Evolutionary conservation across 176 grass and related monocot genomes (phyloP).

Genomic region (Oryza punctata): DNA sequence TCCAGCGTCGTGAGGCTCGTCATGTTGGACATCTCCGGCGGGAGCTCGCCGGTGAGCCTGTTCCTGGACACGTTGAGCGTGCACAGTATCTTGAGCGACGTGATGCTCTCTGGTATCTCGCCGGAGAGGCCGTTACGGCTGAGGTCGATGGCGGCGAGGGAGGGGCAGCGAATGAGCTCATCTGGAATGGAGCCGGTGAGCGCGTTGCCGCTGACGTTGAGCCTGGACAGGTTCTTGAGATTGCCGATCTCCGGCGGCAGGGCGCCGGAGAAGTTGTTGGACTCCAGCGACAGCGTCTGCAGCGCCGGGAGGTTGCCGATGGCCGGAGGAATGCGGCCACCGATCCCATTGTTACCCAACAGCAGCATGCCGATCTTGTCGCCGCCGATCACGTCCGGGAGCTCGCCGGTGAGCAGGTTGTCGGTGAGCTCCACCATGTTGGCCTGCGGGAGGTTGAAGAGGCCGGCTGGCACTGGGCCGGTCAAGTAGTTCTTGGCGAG

Average conservation of each 20-base stretch:
- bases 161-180: constrained; percentile 53
- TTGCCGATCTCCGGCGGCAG: constrained; percentile 64
- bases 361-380: constrained; percentile 45
- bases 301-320: constrained; percentile 70
- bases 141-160: constrained; percentile 60
- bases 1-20: constrained; percentile 84
- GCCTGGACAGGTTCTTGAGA: constrained; percentile 53
- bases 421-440: constrained; percentile 80
- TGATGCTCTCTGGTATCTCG: constrained; percentile 57
- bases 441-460: constrained; percentile 63
- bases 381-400: constrained; percentile 47
- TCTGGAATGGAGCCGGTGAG: constrained; percentile 62
- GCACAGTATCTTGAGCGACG: constrained; percentile 62
- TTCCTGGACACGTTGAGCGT: constrained; percentile 85
- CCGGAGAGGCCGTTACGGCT: constrained; percentile 77
- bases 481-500: constrained; percentile 67
- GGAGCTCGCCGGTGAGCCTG: constrained; percentile 56
- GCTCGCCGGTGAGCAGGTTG: constrained; percentile 73
- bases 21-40: constrained; percentile 61
- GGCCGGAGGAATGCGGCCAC: constrained; percentile 48
- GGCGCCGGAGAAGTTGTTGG: constrained; percentile 57
- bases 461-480: constrained; percentile 56
- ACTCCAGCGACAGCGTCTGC: constrained; percentile 66
- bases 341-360: constrained; percentile 51
- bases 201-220: constrained; percentile 71